Evolutionary conservation across 1,284 basidiomycete species (phyloP), one percentile per base, ranked within the genome.

Genomic region (Quambalaria eucalypti): DNA sequence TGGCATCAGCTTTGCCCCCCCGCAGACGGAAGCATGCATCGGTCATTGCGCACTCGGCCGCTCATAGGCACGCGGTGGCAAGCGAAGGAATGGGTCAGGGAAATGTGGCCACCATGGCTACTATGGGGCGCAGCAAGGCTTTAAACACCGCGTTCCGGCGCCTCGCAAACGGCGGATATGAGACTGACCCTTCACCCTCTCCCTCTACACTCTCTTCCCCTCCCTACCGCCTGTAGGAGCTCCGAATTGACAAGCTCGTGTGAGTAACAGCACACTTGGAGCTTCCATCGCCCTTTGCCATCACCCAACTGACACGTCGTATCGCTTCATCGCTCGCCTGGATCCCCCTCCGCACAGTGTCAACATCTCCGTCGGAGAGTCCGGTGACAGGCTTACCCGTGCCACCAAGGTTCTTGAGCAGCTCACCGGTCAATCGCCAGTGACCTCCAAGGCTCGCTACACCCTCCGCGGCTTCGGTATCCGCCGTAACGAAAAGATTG

Each of bases 401-500:
- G 93, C 93, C 61, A 91, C 93, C 79, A 98, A 98, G 82, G 93
- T 98, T 69, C 83, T 99, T 76, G 95, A 99, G 81, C 95, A 99
- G 81, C 87, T 99, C 65, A 98, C 93, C 70, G 95, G 93, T 76
- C 93, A 98, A 83, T 91, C 93, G 57, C 93, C 95, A 76, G 93
- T 98, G 71, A 96, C 93, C 73, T 95, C 90, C 79, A 98, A 97
- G 84, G 93, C 93, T 64, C 90, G 93, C 73, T 98, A 95, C 88
- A 98, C 95, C 74, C 90, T 98, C 80, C 91, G 93, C 76, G 89
- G 89, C 57, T 98, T 98, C 82, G 88, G 90, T 78, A 98, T 99
- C 82, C 89, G 95, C 78, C 88, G 93, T 82, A 98, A 99, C 84
- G 95, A 99, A 82, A 97, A 98, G 85, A 98, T 98, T 77, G 95